Evolutionary conservation across 2,329 filamentous ascomycete species (phyloP).

Genomic region (Paracamarosporium sp.): DNA sequence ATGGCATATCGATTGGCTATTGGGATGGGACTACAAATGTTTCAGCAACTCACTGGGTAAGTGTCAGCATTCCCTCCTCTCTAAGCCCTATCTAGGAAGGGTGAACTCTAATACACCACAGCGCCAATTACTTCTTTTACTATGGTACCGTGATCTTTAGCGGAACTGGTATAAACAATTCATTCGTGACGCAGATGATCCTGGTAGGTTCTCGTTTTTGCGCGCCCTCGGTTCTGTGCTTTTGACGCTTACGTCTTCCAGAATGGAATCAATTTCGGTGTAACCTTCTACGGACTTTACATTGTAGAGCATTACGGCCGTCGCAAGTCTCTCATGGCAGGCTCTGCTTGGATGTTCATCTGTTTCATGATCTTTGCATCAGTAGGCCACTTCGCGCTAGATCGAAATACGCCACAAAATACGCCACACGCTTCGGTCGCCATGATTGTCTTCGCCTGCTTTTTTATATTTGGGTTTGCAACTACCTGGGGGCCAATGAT

Average conservation of each 20-base stretch:
- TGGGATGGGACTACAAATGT: constrained; percentile 67
- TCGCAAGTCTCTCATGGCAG: constrained; percentile 52
- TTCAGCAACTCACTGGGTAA: constrained; percentile 69
- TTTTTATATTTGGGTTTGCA: constrained; percentile 71
- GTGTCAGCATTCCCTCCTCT: not conserved
- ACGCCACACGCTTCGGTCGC: constrained; percentile 51
- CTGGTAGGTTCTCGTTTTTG: constrained; percentile 31
- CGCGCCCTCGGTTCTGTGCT: not conserved
- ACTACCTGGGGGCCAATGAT: constrained; percentile 71
- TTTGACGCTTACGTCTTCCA: constrained; percentile 10
- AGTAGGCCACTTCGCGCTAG: constrained; percentile 52
- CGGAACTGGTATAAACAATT: constrained; percentile 49
- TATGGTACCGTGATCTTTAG: constrained; percentile 54
- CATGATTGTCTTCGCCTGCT: constrained; percentile 71
- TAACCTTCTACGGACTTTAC: constrained; percentile 53
- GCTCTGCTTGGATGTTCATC: constrained; percentile 55
- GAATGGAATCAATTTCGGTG: constrained; percentile 54
- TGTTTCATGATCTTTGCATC: constrained; percentile 64
- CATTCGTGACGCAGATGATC: constrained; percentile 55
- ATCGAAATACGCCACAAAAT: constrained; percentile 36
- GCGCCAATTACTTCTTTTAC: constrained; percentile 69
- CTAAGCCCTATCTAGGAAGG: not conserved
- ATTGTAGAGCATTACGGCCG: constrained; percentile 56
- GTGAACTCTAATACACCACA: constrained; percentile 11
- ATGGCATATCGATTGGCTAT: constrained; percentile 69